Conservation (phyloP, 129 eudicot genomes). For the Erigeron canadensis region DNA sequence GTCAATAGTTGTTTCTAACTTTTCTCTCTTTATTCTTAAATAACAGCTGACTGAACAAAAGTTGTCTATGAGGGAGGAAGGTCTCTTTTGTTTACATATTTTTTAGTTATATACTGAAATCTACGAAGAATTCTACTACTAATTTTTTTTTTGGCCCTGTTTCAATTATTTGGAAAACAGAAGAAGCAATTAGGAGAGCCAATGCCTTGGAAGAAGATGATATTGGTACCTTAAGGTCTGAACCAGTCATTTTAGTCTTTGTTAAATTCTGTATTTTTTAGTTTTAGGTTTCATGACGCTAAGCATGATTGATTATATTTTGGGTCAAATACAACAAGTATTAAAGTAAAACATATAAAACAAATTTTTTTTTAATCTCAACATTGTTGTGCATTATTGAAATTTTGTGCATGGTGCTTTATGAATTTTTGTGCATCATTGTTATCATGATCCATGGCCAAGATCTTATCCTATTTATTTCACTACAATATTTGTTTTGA, state of each 20-base stretch:
- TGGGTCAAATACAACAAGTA: conserved; percentile 6
- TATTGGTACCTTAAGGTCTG: conserved; percentile 68
- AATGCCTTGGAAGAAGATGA: conserved; percentile 72
- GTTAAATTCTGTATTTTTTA: not conserved
- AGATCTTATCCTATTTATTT: too few species aligned
- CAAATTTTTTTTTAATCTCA: too few species aligned
- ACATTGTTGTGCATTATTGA: too few species aligned
- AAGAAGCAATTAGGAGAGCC: conserved; percentile 88
- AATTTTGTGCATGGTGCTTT: too few species aligned
- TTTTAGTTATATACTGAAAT: conserved; percentile 10
- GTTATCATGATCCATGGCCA: too few species aligned
- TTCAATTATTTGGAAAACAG: conserved; percentile 43
- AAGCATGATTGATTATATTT: conserved; percentile 1
- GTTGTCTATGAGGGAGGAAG: conserved; percentile 78
- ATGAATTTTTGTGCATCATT: too few species aligned
- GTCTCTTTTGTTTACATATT: conserved; percentile 30
- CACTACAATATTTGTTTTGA: too few species aligned
- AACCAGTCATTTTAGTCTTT: not conserved
- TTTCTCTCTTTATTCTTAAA: conserved; percentile 10
- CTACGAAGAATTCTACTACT: not conserved
- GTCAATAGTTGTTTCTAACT: conserved; percentile 9
- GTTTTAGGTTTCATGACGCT: conserved; percentile 5
- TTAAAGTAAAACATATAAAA: too few species aligned
- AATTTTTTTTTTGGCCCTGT: not conserved
- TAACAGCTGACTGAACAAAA: conserved; percentile 75